Conservation (phyloP, 345 rosid species). For the Moringa oleifera region DNA sequence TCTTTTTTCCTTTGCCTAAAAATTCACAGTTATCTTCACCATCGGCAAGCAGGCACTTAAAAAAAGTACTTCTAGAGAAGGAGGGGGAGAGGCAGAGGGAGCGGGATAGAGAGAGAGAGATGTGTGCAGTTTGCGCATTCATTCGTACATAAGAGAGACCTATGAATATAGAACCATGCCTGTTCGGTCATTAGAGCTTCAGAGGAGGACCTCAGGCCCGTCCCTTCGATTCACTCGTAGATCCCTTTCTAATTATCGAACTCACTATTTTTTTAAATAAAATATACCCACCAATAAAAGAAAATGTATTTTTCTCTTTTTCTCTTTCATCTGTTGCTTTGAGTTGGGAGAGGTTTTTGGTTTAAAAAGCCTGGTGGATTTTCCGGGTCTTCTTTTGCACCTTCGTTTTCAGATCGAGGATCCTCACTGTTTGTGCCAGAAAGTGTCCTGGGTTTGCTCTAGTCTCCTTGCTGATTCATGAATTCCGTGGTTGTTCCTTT, state of each 20-base stretch:
- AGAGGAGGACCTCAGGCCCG: slow-evolving; percentile 30
- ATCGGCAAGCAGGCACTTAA: slow-evolving; percentile 3
- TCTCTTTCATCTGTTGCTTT: slow-evolving; percentile 20
- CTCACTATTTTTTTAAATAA: not conserved
- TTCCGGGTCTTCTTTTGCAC: not conserved
- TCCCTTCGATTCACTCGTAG: slow-evolving; percentile 23
- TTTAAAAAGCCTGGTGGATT: slow-evolving; percentile 1
- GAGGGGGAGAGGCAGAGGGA: too few relatives aligned
- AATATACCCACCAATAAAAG: slow-evolving; percentile 16
- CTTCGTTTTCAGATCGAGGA: slow-evolving; percentile 19
- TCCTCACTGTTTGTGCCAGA: slow-evolving; percentile 20
- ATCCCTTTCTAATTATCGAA: not conserved
- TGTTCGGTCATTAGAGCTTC: slow-evolving; percentile 52
- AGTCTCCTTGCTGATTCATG: slow-evolving; percentile 20
- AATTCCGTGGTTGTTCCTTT: slow-evolving; percentile 19
- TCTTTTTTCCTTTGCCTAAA: not conserved
- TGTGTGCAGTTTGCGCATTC: too few relatives aligned
- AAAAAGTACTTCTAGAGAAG: too few relatives aligned
- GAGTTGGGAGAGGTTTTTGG: slow-evolving; percentile 1
- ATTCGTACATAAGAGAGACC: too few relatives aligned
- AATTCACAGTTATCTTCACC: not conserved
- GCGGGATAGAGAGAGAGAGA: too few relatives aligned
- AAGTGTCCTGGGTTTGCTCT: slow-evolving; percentile 21
- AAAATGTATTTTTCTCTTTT: slow-evolving; percentile 9
- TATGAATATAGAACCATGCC: slow-evolving; percentile 24